A percentile compares a stretch with the other conserved stretches of the same genome.
These are phyloP conservation scores for Middelhovenomyces tepae DNA, from an alignment of 805 yeast species.

Conservation along the genomic window DNA sequence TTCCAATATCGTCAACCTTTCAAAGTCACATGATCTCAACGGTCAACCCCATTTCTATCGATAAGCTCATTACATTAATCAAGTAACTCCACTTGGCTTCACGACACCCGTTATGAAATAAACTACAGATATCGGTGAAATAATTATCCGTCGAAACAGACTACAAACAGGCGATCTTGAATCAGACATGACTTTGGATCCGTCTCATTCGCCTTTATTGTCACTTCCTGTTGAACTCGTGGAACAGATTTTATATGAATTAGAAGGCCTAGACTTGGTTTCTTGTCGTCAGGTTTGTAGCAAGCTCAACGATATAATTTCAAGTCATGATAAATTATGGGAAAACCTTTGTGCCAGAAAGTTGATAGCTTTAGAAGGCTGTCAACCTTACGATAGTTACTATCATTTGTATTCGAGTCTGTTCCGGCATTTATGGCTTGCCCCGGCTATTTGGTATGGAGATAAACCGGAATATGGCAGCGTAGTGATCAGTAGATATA, in stretches of 20 bases:
- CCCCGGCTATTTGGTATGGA: conserved; percentile 23
- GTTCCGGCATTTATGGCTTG: conserved; percentile 19
- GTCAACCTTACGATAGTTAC: conserved; percentile 15
- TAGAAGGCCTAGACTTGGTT: conserved; percentile 14
- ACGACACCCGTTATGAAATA: too few species aligned
- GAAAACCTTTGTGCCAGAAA: conserved; percentile 9
- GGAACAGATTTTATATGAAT: conserved; percentile 7
- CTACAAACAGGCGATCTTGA: too few species aligned
- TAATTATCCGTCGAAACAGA: too few species aligned
- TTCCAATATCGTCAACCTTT: too few species aligned
- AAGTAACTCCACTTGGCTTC: too few species aligned
- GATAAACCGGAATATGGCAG: conserved; percentile 19
- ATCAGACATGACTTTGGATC: too few species aligned
- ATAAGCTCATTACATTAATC: too few species aligned
- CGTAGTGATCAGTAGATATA: conserved; percentile 17
- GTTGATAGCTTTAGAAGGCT: conserved; percentile 5
- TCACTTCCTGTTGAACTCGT: conserved; percentile 18
- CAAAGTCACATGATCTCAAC: too few species aligned
- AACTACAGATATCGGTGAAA: too few species aligned
- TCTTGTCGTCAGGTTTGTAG: conserved; percentile 14
- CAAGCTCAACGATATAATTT: conserved; percentile 7
- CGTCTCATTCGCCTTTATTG: conserved; percentile 1
- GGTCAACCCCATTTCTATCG: too few species aligned
- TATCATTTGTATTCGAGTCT: conserved; percentile 12
- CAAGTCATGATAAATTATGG: conserved; percentile 16